Conservation (phyloP, 805 yeast genomes). For the Cyberlindnera petersonii region DNA sequence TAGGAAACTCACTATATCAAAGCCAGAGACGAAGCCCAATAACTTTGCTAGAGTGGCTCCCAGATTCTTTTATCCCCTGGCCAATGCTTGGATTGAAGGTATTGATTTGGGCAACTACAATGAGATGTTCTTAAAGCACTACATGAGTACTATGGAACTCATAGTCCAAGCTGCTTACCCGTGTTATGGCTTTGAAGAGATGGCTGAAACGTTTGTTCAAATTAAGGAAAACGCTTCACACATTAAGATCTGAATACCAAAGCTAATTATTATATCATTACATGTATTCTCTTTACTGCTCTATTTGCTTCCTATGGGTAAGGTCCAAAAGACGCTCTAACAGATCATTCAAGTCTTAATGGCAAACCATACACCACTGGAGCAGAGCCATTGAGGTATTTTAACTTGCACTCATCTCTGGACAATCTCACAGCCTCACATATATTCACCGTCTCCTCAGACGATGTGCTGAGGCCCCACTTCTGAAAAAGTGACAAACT, state of each 20-base stretch:
- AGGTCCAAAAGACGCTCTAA: not conserved
- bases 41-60: constrained; percentile 36
- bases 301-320: not conserved
- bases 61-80: constrained; percentile 49
- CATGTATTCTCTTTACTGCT: too few species aligned
- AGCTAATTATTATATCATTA: constrained; percentile 1
- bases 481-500: constrained; percentile 54
- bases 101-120: constrained; percentile 54
- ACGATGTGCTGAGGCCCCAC: constrained; percentile 54
- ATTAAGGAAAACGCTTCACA: constrained; percentile 20
- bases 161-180: constrained; percentile 49
- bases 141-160: constrained; percentile 42
- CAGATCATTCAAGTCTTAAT: constrained; percentile 28
- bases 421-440: constrained; percentile 58
- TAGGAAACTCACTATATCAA: constrained; percentile 27
- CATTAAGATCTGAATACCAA: constrained; percentile 7
- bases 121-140: constrained; percentile 48
- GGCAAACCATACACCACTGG: constrained; percentile 92
- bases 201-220: constrained; percentile 30
- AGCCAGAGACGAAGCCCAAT: constrained; percentile 22
- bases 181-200: constrained; percentile 33
- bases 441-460: constrained; percentile 27
- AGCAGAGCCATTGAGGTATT: constrained; percentile 85
- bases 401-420: constrained; percentile 64
- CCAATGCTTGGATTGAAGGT: constrained; percentile 50